Base-by-base conservation (phyloP, 345 rosid genomes). In the Gossypium australe region DNA sequence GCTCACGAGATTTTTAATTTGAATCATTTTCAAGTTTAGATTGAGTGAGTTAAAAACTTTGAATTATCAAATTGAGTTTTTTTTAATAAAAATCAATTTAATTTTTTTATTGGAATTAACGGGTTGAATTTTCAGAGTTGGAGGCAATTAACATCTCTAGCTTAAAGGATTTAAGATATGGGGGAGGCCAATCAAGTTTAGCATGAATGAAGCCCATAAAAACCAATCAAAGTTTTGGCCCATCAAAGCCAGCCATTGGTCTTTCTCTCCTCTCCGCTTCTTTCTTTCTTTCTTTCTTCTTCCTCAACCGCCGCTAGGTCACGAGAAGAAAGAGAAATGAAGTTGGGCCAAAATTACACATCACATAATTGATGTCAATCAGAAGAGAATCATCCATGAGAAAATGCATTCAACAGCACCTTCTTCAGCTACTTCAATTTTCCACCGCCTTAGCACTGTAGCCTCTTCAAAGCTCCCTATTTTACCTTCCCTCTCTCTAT, bases 341-440 rank as follows among this genome's bases (percentile, higher is more conserved):
- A 24, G 11, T 20, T 47, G 29, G 55, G 55, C 4, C 11, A 24
- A 45, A 45, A 20, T 24, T 20, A 17, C 17, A 14, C 44, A 63
- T 3, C 47, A 3, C 18, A 29, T 11, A 20, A 38, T 18, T 43
- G 27, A 12, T 43, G 38, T 64, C 24, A 41, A 29, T 38, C 34
- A 45, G 13, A 67, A 67, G 18, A 12, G 71, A 67, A 11, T 22
- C 55, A 45, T 67, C 55, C 18, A 67, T 86, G 87, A 84, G 76
- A 89, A 83, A 67, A 86, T 89, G 91, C 91, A 71, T 41, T 80
- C 80, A 52, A 58, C 51, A 60, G 18, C 69, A 53, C 11, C 53
- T 2, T 24, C 17, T 58, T 56, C 73, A 65, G 6, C 49, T 41
- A 16, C 20, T 62, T 62, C 44, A 7, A 10, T 18, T 65, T 11